Percentiles rank a stretch among this genome's conserved stretches.
Evolutionary conservation across 805 yeast genomes (phyloP).

Genomic region (Komagataella mondaviorum): DNA sequence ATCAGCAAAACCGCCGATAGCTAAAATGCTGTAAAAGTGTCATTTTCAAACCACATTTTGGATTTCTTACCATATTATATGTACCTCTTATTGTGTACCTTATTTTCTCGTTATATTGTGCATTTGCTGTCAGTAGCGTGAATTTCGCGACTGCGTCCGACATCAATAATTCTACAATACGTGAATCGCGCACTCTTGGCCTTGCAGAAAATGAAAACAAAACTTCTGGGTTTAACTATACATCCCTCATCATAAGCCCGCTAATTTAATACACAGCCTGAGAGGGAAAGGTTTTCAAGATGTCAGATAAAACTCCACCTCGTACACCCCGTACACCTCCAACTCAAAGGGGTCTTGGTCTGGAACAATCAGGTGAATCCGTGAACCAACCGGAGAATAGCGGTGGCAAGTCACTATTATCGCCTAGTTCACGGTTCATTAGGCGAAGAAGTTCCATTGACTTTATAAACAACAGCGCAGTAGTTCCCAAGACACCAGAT

Average conservation of each 20-base stretch:
- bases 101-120: background rate
- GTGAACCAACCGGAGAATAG: background rate
- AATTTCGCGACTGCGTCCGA: background rate
- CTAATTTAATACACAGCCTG: background rate
- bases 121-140: background rate
- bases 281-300: background rate
- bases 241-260: background rate
- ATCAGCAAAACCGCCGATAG: background rate
- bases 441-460: background rate
- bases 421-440: background rate
- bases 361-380: background rate
- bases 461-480: background rate
- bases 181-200: background rate
- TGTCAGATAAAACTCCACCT: background rate
- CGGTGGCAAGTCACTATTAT: background rate
- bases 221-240: background rate
- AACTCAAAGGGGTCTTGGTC: background rate
- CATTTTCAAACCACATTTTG: background rate
- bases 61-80: background rate
- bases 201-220: background rate
- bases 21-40: background rate
- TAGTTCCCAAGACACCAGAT: constrained; percentile 16
- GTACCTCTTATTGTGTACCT: background rate
- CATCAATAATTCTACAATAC: background rate
- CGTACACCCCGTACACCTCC: background rate